Percentiles rank a stretch among this genome's conserved stretches.
Evolutionary conservation across 2,329 filamentous ascomycete species (phyloP).

Genomic region (Aspergillus luchuensis): DNA sequence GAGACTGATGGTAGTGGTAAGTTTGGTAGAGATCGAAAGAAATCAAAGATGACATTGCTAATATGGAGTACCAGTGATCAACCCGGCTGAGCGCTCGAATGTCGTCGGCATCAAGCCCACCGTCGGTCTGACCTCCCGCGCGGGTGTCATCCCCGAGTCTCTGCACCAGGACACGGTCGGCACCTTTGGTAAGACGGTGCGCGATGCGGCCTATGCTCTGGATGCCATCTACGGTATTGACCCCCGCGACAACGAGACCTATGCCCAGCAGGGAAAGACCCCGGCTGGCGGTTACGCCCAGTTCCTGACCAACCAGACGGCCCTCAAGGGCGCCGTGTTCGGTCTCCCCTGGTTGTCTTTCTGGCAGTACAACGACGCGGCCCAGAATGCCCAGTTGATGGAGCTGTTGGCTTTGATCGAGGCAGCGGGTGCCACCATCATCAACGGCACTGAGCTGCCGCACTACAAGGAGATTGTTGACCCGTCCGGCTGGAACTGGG

Average conservation of each 20-base stretch:
- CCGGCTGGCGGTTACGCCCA: constrained; percentile 60
- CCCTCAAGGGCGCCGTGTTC: constrained; percentile 64
- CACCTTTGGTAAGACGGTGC: constrained; percentile 66
- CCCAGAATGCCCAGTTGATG: constrained; percentile 59
- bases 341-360: constrained; percentile 73
- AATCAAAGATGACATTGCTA: background rate
- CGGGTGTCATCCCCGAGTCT: constrained; percentile 65
- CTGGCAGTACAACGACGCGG: constrained; percentile 62
- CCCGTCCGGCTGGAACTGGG: constrained; percentile 73
- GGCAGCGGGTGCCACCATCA: constrained; percentile 64
- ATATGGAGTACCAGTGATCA: constrained; percentile 57
- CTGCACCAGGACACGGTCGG: constrained; percentile 71
- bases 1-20: constrained; percentile 69
- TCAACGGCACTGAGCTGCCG: constrained; percentile 71
- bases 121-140: constrained; percentile 69
- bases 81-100: constrained; percentile 68
- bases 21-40: constrained; percentile 1
- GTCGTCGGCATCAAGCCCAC: constrained; percentile 76
- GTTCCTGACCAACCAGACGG: constrained; percentile 56
- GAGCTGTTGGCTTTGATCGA: constrained; percentile 57
- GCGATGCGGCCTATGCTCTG: constrained; percentile 67
- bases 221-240: constrained; percentile 70
- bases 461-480: constrained; percentile 64
- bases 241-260: constrained; percentile 65
- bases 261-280: constrained; percentile 57